phyloP scores from a whole-genome alignment of 306 rosid genomes.

The Sicyos baderoa region DNA sequence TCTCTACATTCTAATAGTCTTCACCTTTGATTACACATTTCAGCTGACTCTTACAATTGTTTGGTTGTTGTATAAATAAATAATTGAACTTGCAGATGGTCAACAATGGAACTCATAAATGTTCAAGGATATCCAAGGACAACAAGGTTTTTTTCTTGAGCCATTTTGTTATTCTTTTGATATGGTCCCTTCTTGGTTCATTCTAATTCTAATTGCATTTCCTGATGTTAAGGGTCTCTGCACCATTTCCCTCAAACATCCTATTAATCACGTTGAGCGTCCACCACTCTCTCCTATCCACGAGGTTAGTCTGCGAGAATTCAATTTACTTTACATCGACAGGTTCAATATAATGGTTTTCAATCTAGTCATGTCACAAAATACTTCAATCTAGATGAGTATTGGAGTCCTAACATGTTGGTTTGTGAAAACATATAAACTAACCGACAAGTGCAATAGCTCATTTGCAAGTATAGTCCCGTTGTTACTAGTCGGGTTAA shows the following conservation, averaged over 20 bases:
- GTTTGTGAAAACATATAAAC: not conserved
- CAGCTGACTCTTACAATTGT: not conserved
- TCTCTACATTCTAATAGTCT: not conserved
- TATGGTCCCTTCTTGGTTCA: not conserved
- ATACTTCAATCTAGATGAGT: not conserved
- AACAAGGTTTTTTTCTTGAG: constrained; percentile 31
- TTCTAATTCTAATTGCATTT: constrained; percentile 9
- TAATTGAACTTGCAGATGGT: constrained; percentile 47
- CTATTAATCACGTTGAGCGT: constrained; percentile 9
- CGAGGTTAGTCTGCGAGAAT: constrained; percentile 17
- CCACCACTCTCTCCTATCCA: constrained; percentile 26
- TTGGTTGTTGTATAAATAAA: not conserved
- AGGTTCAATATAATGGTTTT: not conserved
- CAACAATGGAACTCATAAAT: constrained; percentile 62
- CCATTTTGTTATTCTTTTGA: not conserved
- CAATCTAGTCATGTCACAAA: not conserved
- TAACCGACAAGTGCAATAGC: too few relatives aligned
- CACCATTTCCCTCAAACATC: constrained; percentile 15
- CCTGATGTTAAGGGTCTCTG: constrained; percentile 20
- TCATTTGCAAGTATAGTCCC: too few relatives aligned
- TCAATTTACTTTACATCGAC: not conserved
- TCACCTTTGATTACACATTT: not conserved
- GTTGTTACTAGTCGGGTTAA: too few relatives aligned
- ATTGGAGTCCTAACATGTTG: not conserved
- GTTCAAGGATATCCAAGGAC: constrained; percentile 42